These are phyloP conservation scores for Saksenaea oblongispora DNA, from an alignment of 371 early-diverging fungal genomes.

Conservation along the genomic window DNA sequence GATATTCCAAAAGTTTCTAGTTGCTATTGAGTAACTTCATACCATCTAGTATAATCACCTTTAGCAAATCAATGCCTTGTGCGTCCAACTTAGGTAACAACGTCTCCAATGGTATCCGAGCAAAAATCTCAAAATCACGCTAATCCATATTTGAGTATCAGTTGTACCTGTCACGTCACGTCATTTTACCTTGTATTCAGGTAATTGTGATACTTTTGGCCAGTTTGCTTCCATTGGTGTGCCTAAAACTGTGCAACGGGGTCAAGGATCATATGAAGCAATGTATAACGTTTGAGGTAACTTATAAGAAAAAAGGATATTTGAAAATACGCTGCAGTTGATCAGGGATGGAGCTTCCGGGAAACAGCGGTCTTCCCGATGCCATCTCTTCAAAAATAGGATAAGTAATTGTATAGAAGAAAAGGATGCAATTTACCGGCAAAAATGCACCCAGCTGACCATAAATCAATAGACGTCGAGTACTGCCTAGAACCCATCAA, in stretches of 20 bases:
- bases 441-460: conserved; percentile 99
- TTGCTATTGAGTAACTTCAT: neutral
- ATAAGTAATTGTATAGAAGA: neutral
- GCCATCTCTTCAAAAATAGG: conserved; percentile 68
- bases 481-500: conserved; percentile 97
- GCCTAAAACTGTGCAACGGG: conserved; percentile 65
- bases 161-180: too few relatives aligned
- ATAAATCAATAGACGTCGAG: conserved; percentile 97
- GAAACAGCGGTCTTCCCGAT: conserved; percentile 94
- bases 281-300: neutral
- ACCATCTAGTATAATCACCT: conserved; percentile 24
- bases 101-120: conserved; percentile 64
- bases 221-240: conserved; percentile 90
- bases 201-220: conserved; percentile 91
- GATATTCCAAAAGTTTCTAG: conserved; percentile 67
- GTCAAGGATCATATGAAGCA: conserved; percentile 17
- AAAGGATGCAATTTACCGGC: conserved; percentile 55
- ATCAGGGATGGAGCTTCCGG: conserved; percentile 89
- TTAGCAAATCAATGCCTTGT: conserved; percentile 79
- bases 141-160: conserved; percentile 15
- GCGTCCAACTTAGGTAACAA: conserved; percentile 83
- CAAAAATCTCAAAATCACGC: conserved; percentile 76
- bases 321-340: conserved; percentile 90
- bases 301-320: conserved; percentile 30
- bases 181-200: conserved; percentile 74